Percentiles rank a stretch among this genome's conserved stretches.
phyloP scores from a whole-genome alignment of 2,329 filamentous ascomycete genomes.

The Phialocephala subalpina region DNA sequence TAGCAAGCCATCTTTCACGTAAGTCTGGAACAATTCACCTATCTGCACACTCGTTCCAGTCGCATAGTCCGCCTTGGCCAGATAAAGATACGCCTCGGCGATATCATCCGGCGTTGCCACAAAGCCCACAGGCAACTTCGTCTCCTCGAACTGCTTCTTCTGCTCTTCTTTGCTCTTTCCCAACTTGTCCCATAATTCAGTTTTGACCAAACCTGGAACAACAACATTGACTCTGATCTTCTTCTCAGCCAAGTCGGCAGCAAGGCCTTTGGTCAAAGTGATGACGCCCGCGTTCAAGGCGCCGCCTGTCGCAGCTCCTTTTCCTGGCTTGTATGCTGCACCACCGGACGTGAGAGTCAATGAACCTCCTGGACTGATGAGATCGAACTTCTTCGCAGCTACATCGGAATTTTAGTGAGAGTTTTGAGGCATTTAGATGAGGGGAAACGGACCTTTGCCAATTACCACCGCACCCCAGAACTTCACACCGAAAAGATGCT shows the following conservation, averaged over 20 bases:
- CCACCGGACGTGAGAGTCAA: conserved; percentile 49
- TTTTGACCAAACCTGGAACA: conserved; percentile 60
- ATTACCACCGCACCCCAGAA: conserved; percentile 50
- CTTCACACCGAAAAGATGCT: conserved; percentile 49
- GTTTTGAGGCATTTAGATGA: too few relatives aligned
- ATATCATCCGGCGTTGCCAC: conserved; percentile 48
- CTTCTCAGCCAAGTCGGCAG: conserved; percentile 61
- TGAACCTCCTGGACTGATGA: conserved; percentile 47
- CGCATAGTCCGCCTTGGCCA: conserved; percentile 49
- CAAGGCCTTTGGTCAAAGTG: conserved; percentile 59
- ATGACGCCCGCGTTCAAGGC: conserved; percentile 29
- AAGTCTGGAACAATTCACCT: conserved; percentile 15
- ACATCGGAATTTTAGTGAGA: neutral
- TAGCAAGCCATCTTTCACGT: neutral
- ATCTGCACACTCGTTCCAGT: conserved; percentile 42
- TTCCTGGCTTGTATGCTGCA: conserved; percentile 47
- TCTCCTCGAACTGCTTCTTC: conserved; percentile 36
- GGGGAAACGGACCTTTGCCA: conserved; percentile 42
- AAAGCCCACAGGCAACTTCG: conserved; percentile 40
- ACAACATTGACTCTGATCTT: conserved; percentile 70
- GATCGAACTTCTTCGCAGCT: conserved; percentile 48
- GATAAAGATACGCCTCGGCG: conserved; percentile 51
- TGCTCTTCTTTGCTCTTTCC: conserved; percentile 39
- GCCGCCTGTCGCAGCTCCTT: conserved; percentile 47
- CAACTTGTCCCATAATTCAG: conserved; percentile 51